A percentile compares a stretch with the other conserved stretches of the same genome.
phyloP scores from a whole-genome alignment of 192 early-diverging fungal species.

The Coemansia sp. region DNA sequence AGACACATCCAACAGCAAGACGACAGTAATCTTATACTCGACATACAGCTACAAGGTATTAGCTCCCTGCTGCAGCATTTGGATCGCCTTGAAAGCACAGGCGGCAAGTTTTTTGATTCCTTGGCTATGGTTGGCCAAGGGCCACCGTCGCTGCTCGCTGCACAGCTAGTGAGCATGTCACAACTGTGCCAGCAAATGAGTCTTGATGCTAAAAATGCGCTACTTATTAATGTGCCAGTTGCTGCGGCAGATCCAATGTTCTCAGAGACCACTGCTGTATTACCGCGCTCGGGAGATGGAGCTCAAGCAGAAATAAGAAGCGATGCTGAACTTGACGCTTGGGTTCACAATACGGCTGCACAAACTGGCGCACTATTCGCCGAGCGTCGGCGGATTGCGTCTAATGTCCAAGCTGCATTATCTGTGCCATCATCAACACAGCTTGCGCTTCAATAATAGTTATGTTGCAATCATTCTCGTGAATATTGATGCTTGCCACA shows the following conservation, averaged over 20 bases:
- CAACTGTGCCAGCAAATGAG: conserved; percentile 52
- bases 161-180: conserved; percentile 46
- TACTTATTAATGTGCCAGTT: conserved; percentile 35
- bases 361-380: conserved; percentile 42
- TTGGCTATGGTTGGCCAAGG: conserved; percentile 51
- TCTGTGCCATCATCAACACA: conserved; percentile 35
- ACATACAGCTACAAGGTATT: conserved; percentile 29
- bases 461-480: too few relatives aligned
- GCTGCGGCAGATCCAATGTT: conserved; percentile 15
- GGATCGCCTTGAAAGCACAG: conserved; percentile 37
- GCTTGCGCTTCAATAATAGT: conserved; percentile 14
- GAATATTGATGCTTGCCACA: too few relatives aligned
- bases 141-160: conserved; percentile 50
- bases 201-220: conserved; percentile 14
- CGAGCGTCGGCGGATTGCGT: conserved; percentile 42
- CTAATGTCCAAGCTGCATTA: conserved; percentile 42
- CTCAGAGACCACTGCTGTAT: conserved; percentile 2
- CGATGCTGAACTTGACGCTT: conserved; percentile 18
- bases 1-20: background rate
- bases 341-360: conserved; percentile 27
- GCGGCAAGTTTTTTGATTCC: conserved; percentile 46
- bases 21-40: conserved; percentile 10
- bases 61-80: conserved; percentile 29
- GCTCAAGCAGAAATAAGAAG: background rate
- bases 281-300: conserved; percentile 16